Percentiles rank a stretch among this genome's conserved stretches.
Evolutionary conservation across 2,329 filamentous ascomycete genomes (phyloP).

Genomic region (Paraphoma chrysanthemicola): DNA sequence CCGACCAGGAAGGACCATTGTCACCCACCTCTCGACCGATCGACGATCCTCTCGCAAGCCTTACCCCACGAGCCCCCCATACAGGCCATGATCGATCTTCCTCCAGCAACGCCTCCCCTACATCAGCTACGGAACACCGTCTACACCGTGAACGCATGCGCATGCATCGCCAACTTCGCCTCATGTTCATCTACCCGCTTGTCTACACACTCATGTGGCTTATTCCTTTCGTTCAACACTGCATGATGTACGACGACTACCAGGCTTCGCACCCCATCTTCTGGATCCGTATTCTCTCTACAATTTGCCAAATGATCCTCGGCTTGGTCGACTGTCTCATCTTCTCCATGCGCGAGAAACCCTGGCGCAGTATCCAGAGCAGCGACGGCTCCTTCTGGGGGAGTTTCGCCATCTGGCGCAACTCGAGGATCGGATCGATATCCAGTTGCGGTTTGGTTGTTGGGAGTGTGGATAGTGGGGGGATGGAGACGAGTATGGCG

Average conservation of each 20-base stretch:
- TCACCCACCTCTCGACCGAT: neutral
- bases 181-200: constrained; percentile 78
- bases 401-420: constrained; percentile 31
- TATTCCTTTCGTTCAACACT: constrained; percentile 71
- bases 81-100: neutral
- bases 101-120: constrained; percentile 2
- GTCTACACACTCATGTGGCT: constrained; percentile 77
- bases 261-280: constrained; percentile 62
- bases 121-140: constrained; percentile 12
- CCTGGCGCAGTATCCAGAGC: constrained; percentile 67
- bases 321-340: constrained; percentile 72
- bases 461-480: neutral
- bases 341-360: constrained; percentile 73
- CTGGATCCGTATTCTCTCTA: constrained; percentile 61
- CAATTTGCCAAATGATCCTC: constrained; percentile 68
- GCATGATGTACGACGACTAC: constrained; percentile 63
- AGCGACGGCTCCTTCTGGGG: constrained; percentile 52
- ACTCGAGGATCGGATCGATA: neutral
- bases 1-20: neutral
- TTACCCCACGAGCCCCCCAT: neutral
- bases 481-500: neutral
- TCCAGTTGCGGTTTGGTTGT: neutral
- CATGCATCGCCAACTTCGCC: constrained; percentile 71
- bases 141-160: constrained; percentile 54
- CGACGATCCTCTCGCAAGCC: neutral